Conservation (phyloP, 345 rosid genomes). For the Mercurialis annua region DNA sequence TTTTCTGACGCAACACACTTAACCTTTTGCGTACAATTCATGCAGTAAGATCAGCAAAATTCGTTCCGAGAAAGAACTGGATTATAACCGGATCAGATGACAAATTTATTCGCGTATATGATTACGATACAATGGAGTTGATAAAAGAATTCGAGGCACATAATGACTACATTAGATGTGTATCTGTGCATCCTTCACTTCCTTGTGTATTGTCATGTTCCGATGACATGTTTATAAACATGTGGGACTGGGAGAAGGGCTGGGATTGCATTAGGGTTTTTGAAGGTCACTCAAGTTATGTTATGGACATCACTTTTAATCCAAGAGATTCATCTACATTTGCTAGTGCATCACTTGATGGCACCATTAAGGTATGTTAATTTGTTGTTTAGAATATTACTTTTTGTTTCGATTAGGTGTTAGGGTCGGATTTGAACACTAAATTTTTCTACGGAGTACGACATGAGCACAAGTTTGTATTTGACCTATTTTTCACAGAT, state of each 20-base stretch:
- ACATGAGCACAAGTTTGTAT: no score
- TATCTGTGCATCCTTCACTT: slow-evolving; percentile 30
- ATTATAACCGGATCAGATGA: slow-evolving; percentile 38
- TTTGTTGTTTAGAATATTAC: no score
- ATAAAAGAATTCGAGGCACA: slow-evolving; percentile 39
- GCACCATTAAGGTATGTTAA: slow-evolving; percentile 26
- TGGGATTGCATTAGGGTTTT: slow-evolving; percentile 33
- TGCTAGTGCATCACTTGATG: slow-evolving; percentile 42
- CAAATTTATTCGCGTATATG: slow-evolving; percentile 26
- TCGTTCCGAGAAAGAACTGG: slow-evolving; percentile 35
- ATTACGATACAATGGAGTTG: slow-evolving; percentile 30
- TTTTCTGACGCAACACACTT: no score
- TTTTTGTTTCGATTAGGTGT: no score
- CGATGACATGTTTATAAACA: slow-evolving; percentile 33
- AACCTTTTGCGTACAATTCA: neutral
- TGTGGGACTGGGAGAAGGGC: slow-evolving; percentile 49
- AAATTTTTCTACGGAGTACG: no score
- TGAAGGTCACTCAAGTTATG: slow-evolving; percentile 43
- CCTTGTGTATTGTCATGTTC: slow-evolving; percentile 35
- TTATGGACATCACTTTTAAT: slow-evolving; percentile 32
- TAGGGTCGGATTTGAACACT: no score
- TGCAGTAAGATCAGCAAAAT: slow-evolving; percentile 41
- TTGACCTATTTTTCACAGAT: no score
- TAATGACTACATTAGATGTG: slow-evolving; percentile 31
- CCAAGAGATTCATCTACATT: slow-evolving; percentile 18